Evolutionary conservation across 2,329 filamentous ascomycete species (phyloP).

Genomic region (Aspergillus niger): DNA sequence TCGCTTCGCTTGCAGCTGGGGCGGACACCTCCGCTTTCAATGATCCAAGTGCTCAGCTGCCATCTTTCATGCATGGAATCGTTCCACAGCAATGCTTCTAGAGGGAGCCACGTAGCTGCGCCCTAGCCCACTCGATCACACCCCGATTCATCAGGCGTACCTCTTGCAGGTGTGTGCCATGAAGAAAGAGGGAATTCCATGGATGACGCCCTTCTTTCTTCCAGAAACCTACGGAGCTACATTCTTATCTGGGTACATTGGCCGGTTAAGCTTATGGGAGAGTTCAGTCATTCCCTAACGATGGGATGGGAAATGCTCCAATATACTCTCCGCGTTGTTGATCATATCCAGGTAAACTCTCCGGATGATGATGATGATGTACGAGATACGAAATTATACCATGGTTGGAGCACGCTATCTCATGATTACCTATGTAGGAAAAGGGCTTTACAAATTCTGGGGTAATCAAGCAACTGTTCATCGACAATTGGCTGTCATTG

Average conservation of each 20-base stretch:
- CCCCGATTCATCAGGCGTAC: conserved; percentile 20
- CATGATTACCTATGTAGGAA: background rate
- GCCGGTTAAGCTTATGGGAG: conserved; percentile 8
- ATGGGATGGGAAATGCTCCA: background rate
- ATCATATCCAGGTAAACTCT: background rate
- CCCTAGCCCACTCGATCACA: conserved; percentile 13
- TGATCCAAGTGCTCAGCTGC: conserved; percentile 25
- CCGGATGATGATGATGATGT: background rate
- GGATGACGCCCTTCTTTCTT: conserved; percentile 2
- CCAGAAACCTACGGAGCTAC: conserved; percentile 3
- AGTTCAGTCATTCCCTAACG: background rate
- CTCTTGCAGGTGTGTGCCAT: conserved; percentile 17
- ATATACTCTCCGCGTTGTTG: background rate
- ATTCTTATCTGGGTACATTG: background rate
- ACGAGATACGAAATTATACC: background rate
- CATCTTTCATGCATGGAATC: conserved; percentile 23
- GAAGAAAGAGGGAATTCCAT: conserved; percentile 4
- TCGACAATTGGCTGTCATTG: conserved; percentile 7
- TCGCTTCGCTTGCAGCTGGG: conserved; percentile 7
- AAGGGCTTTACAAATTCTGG: background rate
- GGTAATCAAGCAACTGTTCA: background rate
- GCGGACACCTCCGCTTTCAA: conserved; percentile 12
- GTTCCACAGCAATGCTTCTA: conserved; percentile 22
- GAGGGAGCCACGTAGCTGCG: conserved; percentile 28
- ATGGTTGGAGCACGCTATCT: background rate